A percentile compares a stretch with the other conserved stretches of the same genome.
These are phyloP conservation scores for Gynochthodes officinalis DNA, from an alignment of 257 asterid genomes.

Conservation along the genomic window DNA sequence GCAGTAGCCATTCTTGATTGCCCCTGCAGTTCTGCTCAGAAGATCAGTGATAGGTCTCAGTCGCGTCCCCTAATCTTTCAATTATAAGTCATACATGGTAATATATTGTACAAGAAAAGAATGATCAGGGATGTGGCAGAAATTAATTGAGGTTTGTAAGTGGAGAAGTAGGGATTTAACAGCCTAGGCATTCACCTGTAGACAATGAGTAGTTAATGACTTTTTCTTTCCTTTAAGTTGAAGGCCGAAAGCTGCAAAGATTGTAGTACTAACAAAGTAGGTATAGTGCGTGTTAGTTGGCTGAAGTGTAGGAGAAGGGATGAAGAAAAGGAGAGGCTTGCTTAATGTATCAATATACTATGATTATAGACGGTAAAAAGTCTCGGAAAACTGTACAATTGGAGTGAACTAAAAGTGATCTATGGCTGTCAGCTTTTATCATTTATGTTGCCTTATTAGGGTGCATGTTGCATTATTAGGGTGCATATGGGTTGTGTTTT, in stretches of 20 bases:
- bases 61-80: not conserved
- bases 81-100: not conserved
- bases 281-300: constrained; percentile 58
- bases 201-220: constrained; percentile 40
- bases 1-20: constrained; percentile 49
- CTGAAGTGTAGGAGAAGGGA: constrained; percentile 51
- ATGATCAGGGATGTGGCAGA: not conserved
- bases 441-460: too few relatives aligned
- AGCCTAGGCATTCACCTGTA: constrained; percentile 12
- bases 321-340: constrained; percentile 29
- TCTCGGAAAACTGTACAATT: not conserved
- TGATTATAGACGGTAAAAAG: constrained; percentile 16
- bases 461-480: too few relatives aligned
- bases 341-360: constrained; percentile 34
- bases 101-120: not conserved
- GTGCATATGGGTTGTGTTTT: too few relatives aligned
- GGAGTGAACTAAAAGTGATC: not conserved
- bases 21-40: not conserved
- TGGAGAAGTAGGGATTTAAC: constrained; percentile 29
- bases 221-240: constrained; percentile 52
- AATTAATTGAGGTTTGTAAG: constrained; percentile 4
- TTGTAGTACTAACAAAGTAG: constrained; percentile 28
- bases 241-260: constrained; percentile 22
- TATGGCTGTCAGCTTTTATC: not conserved
- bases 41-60: too few relatives aligned